These are phyloP conservation scores for Gaeumannomyces tritici DNA, from an alignment of 2,329 filamentous ascomycete species.

Conservation along the genomic window DNA sequence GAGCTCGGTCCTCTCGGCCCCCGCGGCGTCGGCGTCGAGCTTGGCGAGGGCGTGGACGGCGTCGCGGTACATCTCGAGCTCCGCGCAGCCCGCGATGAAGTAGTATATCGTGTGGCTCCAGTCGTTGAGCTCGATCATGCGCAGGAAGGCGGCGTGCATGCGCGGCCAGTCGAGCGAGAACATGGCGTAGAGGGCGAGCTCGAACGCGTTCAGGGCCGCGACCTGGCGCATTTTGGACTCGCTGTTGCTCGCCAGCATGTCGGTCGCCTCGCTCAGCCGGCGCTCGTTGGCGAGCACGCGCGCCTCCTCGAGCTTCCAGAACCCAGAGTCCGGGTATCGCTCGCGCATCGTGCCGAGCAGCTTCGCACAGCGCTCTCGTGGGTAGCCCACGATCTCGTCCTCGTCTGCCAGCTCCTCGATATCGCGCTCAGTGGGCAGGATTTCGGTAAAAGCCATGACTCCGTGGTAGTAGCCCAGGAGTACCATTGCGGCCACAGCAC, in stretches of 20 bases:
- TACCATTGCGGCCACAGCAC: slow-evolving; percentile 76
- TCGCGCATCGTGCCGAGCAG: slow-evolving; percentile 65
- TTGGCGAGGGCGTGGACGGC: slow-evolving; percentile 26
- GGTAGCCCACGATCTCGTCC: slow-evolving; percentile 60
- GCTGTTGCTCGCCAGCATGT: slow-evolving; percentile 48
- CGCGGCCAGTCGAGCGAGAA: slow-evolving; percentile 67
- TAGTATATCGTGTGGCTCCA: slow-evolving; percentile 89
- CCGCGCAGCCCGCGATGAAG: slow-evolving; percentile 71
- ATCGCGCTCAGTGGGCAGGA: slow-evolving; percentile 57
- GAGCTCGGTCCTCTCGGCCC: background rate
- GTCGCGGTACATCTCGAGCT: slow-evolving; percentile 73
- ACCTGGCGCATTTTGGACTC: slow-evolving; percentile 79
- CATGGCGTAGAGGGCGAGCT: slow-evolving; percentile 69
- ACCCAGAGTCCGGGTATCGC: slow-evolving; percentile 69
- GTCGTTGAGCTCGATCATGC: slow-evolving; percentile 71
- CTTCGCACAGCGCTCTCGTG: slow-evolving; percentile 53
- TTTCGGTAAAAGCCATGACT: slow-evolving; percentile 73
- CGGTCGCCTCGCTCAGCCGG: slow-evolving; percentile 57
- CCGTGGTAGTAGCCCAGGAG: slow-evolving; percentile 84
- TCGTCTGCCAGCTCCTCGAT: slow-evolving; percentile 34
- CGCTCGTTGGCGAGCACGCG: slow-evolving; percentile 61
- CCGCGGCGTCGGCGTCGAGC: slow-evolving; percentile 14
- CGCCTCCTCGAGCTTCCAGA: slow-evolving; percentile 87
- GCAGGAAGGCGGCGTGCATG: slow-evolving; percentile 65
- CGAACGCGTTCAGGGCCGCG: slow-evolving; percentile 75